These are phyloP conservation scores for Tilletiopsis washingtonensis DNA, from an alignment of 1,284 basidiomycete genomes.

Conservation along the genomic window DNA sequence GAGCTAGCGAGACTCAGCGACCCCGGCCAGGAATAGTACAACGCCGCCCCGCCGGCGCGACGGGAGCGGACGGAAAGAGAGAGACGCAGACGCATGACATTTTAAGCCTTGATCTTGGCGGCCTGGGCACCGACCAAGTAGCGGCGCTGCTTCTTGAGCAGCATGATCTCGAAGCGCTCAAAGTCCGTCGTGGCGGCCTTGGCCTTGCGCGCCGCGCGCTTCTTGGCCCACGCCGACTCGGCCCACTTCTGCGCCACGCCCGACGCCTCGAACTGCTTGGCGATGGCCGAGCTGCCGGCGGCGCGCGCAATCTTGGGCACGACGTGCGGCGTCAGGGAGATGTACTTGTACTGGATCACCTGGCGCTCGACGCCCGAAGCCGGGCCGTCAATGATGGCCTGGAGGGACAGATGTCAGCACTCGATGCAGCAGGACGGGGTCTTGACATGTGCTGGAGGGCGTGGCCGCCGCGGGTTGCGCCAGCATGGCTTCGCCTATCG, in stretches of 20 bases:
- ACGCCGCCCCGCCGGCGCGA: no score
- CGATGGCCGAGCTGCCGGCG: constrained; percentile 71
- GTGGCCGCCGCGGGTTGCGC: no score
- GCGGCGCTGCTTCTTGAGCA: constrained; percentile 55
- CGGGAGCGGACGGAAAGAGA: no score
- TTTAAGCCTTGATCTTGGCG: constrained; percentile 43
- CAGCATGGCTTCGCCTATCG: no score
- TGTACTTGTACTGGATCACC: constrained; percentile 80
- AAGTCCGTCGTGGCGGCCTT: constrained; percentile 75
- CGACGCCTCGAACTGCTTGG: constrained; percentile 80
- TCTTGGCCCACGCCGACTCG: constrained; percentile 78
- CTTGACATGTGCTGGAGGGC: no score
- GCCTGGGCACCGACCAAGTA: constrained; percentile 44
- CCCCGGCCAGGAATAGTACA: no score
- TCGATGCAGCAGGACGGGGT: no score
- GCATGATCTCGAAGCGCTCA: constrained; percentile 63
- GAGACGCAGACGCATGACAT: no score
- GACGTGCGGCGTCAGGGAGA: constrained; percentile 80
- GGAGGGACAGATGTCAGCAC: no score
- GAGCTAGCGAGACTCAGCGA: no score
- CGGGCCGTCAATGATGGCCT: constrained; percentile 95
- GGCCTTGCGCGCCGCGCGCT: constrained; percentile 67
- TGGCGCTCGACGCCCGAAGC: constrained; percentile 84
- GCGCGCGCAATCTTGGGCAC: constrained; percentile 79
- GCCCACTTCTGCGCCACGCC: constrained; percentile 68